Evolutionary conservation across 139 green algal genomes (phyloP), one percentile per base, ranked within the genome.

Genomic region (Pycnococcus provasolii): DNA sequence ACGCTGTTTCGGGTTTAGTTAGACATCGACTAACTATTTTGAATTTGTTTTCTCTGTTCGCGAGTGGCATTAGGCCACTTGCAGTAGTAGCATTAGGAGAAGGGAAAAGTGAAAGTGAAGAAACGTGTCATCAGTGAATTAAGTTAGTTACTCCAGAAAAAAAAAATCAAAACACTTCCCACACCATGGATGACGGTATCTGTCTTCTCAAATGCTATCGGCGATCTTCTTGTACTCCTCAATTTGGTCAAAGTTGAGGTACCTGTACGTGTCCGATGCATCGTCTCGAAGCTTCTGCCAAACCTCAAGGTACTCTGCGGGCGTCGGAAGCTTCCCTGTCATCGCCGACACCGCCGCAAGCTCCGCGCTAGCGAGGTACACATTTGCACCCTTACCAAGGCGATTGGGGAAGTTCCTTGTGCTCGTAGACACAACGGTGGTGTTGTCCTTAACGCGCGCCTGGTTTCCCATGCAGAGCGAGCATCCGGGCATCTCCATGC

Each of bases 381-480:
- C 68, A 43, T 75, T 75, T 13, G 68, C 60, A 48, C 68, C 68
- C 60, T 75, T 75, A 2, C 68, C 59, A 1, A 75, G 43, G 8
- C 68, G n/a, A 13, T 75, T 75, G 45, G 68, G 68, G 45, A 75
- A 75, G 53, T 75, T 75, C 8, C 68, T 51, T 26, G 68, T 75
- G n/a, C 42, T 62, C 39, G 68, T 75, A 15, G 68, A 75, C 7
- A 75, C 68, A 1, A 75, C 68, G 15, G 68, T 75, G 45, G 48
- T 64, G 42, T 70, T 70, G 40, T 75, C 68, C 15, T 45, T 60
- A 5, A 75, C 68, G 41, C 68, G 9, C 42, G 68, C 68, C 47
- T 75, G 68, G 46, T 75, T 75, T 4, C 68, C 68, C 68, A 75
- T 75, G 60, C 68, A 75, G 26, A 75, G 46, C 15, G 68, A 75